Evolutionary conservation across 805 yeast species (phyloP), one percentile per base, ranked within the genome.

Genomic region (Hanseniaspora jakobsenii): DNA sequence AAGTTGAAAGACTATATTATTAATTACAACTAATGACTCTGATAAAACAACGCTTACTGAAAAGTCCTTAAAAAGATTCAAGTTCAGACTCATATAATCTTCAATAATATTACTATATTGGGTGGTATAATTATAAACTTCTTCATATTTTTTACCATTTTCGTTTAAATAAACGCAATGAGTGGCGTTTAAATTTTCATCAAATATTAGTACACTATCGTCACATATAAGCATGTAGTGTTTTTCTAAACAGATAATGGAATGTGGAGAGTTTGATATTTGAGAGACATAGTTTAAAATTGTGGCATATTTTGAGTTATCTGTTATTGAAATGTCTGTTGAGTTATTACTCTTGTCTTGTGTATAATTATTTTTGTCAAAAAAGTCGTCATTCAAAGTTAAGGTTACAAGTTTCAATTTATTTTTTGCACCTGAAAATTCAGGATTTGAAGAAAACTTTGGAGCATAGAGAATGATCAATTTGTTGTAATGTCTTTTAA

Each of bases 151-250:
- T 14, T 38, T 38, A n/a, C 32, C 72, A 52, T 63, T 78, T 47
- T 65, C 60, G 55, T 82, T 82, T 2, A 79, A 73, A 2, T 79
- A 76, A 2, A 78, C 64, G 22, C 84, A 35, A 21, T 28, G 78
- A 48, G 73, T 70, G 2, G 69, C 55, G 26, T 78, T 73, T 3
- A 94, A 93, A 2, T 84, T 72, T 24, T 83, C 75, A 55, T 87
- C 95, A 14, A 85, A 71, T 59, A 83, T 87, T 9, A 84, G 63
- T 7, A 87, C 52, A 53, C 80, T 82, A 56, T 87, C 86, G 28
- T 80, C 70, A 1, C 96, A 95, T 3, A 83, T 44, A 4, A 74
- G 52, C 6, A 86, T 38, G 16, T 77, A 64, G 0, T 96, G 95
- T 2, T 67, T 65, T 1, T 73, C 67, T 27, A 85, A 63, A 0